Conservation (phyloP, 2,329 filamentous ascomycete genomes). For the Sclerotinia trifoliorum region DNA sequence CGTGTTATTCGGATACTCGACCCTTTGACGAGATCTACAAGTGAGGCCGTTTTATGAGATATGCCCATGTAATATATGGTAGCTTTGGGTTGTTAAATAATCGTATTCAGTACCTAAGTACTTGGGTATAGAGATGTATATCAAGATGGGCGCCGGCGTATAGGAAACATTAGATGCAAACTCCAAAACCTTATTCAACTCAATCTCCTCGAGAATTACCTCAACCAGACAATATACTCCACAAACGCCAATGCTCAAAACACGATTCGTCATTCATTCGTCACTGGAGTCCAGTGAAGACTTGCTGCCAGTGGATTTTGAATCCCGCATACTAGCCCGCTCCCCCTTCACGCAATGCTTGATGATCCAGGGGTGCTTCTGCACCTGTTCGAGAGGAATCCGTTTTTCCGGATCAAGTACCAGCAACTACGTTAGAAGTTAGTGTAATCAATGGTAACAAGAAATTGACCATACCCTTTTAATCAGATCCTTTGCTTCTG, state of each 20-base stretch:
- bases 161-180: conserved; percentile 32
- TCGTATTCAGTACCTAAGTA: conserved; percentile 20
- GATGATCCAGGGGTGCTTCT: conserved; percentile 91
- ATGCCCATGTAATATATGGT: conserved; percentile 15
- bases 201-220: conserved; percentile 25
- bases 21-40: conserved; percentile 97
- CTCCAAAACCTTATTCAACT: conserved; percentile 37
- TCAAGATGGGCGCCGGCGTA: conserved; percentile 38
- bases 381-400: conserved; percentile 83
- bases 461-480: conserved; percentile 64
- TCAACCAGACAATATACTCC: conserved; percentile 18
- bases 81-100: conserved; percentile 11
- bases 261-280: conserved; percentile 36
- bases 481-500: conserved; percentile 88
- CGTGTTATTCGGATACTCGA: conserved; percentile 88
- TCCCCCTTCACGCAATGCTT: conserved; percentile 73
- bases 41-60: conserved; percentile 43
- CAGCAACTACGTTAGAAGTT: conserved; percentile 58
- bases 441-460: conserved; percentile 20
- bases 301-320: conserved; percentile 40
- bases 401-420: conserved; percentile 93
- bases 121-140: conserved; percentile 24
- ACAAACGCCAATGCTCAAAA: conserved; percentile 34
- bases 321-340: conserved; percentile 38
- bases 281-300: conserved; percentile 31